These are phyloP conservation scores for Hemisphaericaspora xylanilytica DNA, from an alignment of 1,139 yeast genomes.

Conservation along the genomic window DNA sequence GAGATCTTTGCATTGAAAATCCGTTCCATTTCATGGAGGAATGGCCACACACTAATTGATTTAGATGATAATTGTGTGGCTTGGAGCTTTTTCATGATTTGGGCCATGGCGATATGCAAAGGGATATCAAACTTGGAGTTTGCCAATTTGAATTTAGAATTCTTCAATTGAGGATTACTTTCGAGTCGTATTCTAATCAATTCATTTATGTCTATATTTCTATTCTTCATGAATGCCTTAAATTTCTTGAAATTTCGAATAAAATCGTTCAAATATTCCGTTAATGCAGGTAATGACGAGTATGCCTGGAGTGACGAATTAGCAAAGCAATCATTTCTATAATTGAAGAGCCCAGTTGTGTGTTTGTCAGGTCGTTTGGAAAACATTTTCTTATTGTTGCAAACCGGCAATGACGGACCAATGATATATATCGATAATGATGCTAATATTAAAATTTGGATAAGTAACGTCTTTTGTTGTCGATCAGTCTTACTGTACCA, in stretches of 20 bases:
- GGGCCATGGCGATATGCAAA: slow-evolving; percentile 57
- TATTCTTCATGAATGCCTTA: slow-evolving; percentile 24
- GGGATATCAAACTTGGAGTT: slow-evolving; percentile 39
- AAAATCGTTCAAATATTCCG: slow-evolving; percentile 55
- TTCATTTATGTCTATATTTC: slow-evolving; percentile 23
- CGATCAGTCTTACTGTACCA: slow-evolving; percentile 12
- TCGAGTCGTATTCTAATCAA: slow-evolving; percentile 16
- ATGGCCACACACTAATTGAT: slow-evolving; percentile 73
- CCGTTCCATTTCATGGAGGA: slow-evolving; percentile 68
- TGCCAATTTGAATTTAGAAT: slow-evolving; percentile 28
- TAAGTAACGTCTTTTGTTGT: slow-evolving; percentile 10
- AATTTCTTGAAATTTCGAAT: slow-evolving; percentile 27
- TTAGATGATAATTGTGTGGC: slow-evolving; percentile 55
- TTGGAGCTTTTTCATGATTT: slow-evolving; percentile 57
- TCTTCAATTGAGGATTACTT: slow-evolving; percentile 13
- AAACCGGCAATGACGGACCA: slow-evolving; percentile 19
- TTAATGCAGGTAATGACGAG: slow-evolving; percentile 63
- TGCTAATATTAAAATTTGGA: slow-evolving; percentile 11
- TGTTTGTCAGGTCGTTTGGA: slow-evolving; percentile 65
- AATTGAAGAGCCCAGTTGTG: slow-evolving; percentile 80
- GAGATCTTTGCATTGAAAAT: slow-evolving; percentile 78
- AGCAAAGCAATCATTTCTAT: slow-evolving; percentile 89
- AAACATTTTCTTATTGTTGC: slow-evolving; percentile 28
- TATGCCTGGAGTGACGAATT: slow-evolving; percentile 88
- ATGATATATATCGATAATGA: slow-evolving; percentile 22